phyloP scores from a whole-genome alignment of 192 early-diverging fungal genomes.

The Funneliformis geosporum region DNA sequence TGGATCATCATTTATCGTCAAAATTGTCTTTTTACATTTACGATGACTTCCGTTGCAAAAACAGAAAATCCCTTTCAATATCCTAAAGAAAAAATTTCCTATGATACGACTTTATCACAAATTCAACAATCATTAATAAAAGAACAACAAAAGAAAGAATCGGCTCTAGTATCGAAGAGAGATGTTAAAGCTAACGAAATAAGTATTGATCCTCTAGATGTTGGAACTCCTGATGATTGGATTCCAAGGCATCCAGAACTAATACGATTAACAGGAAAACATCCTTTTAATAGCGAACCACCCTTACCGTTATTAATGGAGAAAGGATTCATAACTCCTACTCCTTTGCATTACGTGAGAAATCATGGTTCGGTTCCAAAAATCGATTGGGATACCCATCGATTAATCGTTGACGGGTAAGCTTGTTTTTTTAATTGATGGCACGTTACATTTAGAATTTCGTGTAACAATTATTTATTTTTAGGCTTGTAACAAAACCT shows the following conservation, averaged over 20 bases:
- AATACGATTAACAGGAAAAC: conserved; percentile 57
- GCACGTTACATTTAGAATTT: neutral
- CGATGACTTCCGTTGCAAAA: too few relatives aligned
- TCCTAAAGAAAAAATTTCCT: neutral
- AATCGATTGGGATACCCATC: conserved; percentile 43
- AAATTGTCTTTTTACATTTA: too few relatives aligned
- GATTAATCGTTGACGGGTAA: conserved; percentile 49
- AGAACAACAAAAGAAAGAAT: neutral
- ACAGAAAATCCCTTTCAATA: neutral
- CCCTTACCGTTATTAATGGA: conserved; percentile 45
- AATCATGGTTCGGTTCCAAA: conserved; percentile 71
- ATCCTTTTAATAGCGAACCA: conserved; percentile 65
- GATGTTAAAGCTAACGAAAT: neutral
- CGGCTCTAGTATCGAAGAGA: neutral
- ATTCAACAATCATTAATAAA: neutral
- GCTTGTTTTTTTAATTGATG: neutral
- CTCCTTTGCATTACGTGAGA: conserved; percentile 61
- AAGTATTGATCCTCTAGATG: neutral
- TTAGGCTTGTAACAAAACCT: conserved; percentile 49
- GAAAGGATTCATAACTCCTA: conserved; percentile 56
- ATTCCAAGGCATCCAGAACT: conserved; percentile 48
- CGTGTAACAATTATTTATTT: neutral
- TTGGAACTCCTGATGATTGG: conserved; percentile 49
- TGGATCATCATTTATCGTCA: too few relatives aligned
- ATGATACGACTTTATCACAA: neutral